Evolutionary conservation across 2,329 filamentous ascomycete genomes (phyloP), one percentile per base, ranked within the genome.

Genomic region (Fusarium luffae): DNA sequence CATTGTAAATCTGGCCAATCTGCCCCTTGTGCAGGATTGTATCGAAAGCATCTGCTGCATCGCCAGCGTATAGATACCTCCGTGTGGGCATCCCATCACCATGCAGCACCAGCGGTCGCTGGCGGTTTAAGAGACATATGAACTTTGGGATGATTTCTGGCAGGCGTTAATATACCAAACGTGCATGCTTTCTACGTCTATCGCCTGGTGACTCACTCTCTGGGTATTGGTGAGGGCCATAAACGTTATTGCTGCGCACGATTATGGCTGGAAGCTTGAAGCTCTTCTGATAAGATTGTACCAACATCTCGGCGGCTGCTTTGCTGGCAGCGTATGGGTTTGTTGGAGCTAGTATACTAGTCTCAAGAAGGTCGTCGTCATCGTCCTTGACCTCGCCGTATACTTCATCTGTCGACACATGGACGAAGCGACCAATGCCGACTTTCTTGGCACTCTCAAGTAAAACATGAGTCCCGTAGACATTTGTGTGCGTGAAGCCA

Each of bases 91-190:
- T 89, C 30, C 93, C 93, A 71, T 93, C 89, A 28, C 93, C 93
- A 76, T 95, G 93, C 14, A 95, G 84, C 13, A 92, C 88, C 0
- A 94, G 86, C 13, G 90, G 90, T 64, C 88, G 85, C 30, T 84
- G 82, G 19, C 91, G 85, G 74, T 91, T 87, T 18, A 94, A 84
- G 28, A 94, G 84, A 77, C 89, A 92, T 54, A 88, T 89, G 80
- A 95, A 95, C 77, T 94, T 94, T 30, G 92, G 91, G 56, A 95
- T 95, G 67, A 95, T 92, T 82, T 95, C 92, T 93, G 18, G 23
- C n/a, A 41, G 19, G 12, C 28, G 23, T 70, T 54, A 70, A 59
- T 40, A 27, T 40, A 27, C 28, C 16, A 12, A 32, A 32, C 18
- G 4, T 44, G 41, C 19, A 58, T 28, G 25, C n/a, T 27, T 23